Base-by-base conservation (phyloP, 805 yeast genomes). In the Naumovozyma castellii region DNA sequence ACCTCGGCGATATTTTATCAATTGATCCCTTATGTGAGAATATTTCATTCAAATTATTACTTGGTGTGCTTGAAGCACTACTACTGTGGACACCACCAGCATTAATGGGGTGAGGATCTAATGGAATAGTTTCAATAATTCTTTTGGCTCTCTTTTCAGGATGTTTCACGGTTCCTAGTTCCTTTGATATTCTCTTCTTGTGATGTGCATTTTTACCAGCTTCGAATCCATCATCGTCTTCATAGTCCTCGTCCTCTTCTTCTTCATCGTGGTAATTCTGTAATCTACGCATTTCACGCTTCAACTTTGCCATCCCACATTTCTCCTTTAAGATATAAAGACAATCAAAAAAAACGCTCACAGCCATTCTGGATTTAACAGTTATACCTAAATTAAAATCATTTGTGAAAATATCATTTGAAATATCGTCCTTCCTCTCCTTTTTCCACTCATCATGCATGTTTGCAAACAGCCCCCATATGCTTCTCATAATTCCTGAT, bases 331-430 rank as follows among this genome's bases (percentile, higher is more conserved):
- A 65, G 3, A 84, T 72, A 76, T 88, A 84, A 37, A 90, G 65
- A 51, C 90, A 80, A 62, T 92, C 98, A 60, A 90, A 92, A 51
- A 90, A 86, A 2, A 88, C 86, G 43, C 92, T 80, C 0, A 95
- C 96, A 6, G 94, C 75, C 94, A 86, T 82, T 49, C 98, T 73
- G 4, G 94, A 80, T 37, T 84, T 70, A 13, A 88, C 80, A 2
- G 72, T 72, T 3, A 84, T 77, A 8, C 56, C 59, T 37, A 68
- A 42, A 42, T 67, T 67, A 27, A 63, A 61, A 19, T 60, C 63
- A 13, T 34, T 20, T 13, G n/a, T 10, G 13, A 29, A 29, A 5
- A 35, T 29, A 18, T 42, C 35, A 2, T 40, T 37, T 13, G 8
- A 16, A 38, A 18, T 34, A 2, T 20, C 32, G 10, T 32, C 16